Evolutionary conservation across 257 asterid genomes (phyloP).

Genomic region (Solanum stenotomum): DNA sequence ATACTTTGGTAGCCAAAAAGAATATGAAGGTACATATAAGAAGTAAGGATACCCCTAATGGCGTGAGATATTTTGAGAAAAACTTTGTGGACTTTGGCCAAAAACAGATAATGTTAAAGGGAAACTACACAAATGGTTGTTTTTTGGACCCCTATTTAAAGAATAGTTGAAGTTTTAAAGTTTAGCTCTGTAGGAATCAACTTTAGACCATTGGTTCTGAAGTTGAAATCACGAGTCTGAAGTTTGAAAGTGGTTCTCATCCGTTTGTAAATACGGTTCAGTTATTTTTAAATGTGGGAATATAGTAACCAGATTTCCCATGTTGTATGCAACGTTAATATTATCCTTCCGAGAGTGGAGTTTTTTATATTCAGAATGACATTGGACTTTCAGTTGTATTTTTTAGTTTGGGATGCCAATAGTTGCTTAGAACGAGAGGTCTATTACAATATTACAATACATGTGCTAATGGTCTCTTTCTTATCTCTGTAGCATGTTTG

Average conservation of each 20-base stretch:
- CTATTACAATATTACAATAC: not conserved
- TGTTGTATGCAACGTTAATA: not conserved
- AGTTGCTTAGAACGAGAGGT: not conserved
- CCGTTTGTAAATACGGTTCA: not conserved
- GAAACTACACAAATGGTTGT: not conserved
- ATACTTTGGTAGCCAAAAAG: not conserved
- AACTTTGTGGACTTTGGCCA: not conserved
- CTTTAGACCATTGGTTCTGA: not conserved
- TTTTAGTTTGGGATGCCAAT: not conserved
- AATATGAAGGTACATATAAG: not conserved
- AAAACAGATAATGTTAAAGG: not conserved
- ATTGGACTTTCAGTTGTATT: not conserved
- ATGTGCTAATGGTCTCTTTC: not conserved
- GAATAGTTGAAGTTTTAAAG: not conserved
- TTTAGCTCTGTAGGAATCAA: not conserved
- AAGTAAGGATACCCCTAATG: not conserved
- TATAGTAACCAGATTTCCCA: not conserved
- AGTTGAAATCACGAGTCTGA: not conserved
- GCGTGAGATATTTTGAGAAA: not conserved
- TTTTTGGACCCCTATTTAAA: not conserved
- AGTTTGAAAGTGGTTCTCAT: not conserved
- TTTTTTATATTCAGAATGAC: not conserved
- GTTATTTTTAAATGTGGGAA: not conserved
- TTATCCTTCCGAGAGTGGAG: not conserved
- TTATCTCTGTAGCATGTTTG: not conserved